Percentiles rank a stretch among this genome's conserved stretches.
Evolutionary conservation across 495 filamentous ascomycete species (phyloP).

Genomic region (Choiromyces venosus): DNA sequence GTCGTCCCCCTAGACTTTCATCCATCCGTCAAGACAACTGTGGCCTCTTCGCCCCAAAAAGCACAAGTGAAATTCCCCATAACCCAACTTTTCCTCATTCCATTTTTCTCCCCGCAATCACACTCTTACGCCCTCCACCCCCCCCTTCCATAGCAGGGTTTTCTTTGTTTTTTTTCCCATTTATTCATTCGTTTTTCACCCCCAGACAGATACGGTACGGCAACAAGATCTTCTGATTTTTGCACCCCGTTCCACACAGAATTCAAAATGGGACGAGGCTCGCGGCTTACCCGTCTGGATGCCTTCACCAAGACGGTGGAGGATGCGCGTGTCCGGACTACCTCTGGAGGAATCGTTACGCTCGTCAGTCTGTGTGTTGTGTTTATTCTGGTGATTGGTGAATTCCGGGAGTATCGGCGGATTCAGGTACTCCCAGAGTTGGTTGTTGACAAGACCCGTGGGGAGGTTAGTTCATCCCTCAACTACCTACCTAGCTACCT

Average conservation of each 20-base stretch:
- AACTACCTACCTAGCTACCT: background rate
- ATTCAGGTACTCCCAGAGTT: conserved; percentile 84
- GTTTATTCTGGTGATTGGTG: conserved; percentile 82
- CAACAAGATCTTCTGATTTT: background rate
- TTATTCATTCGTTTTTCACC: background rate
- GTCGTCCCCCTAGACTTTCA: background rate
- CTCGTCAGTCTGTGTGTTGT: conserved; percentile 82
- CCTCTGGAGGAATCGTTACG: conserved; percentile 90
- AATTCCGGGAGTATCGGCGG: conserved; percentile 89
- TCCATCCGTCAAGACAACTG: conserved; percentile 28
- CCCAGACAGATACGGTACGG: conserved; percentile 12
- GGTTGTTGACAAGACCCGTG: conserved; percentile 90
- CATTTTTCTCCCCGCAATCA: conserved; percentile 1
- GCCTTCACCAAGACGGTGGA: conserved; percentile 99
- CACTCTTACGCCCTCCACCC: background rate
- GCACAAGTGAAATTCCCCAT: conserved; percentile 8
- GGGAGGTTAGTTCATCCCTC: conserved; percentile 52
- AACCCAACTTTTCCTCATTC: conserved; percentile 7
- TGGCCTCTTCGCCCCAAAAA: conserved; percentile 31
- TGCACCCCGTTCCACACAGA: conserved; percentile 7
- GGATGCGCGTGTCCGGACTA: conserved; percentile 95
- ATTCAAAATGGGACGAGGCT: conserved; percentile 45
- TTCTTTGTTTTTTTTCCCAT: conserved; percentile 10
- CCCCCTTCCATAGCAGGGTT: conserved; percentile 2
- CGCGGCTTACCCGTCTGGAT: conserved; percentile 90